Percentiles rank a stretch among this genome's conserved stretches.
Conservation (phyloP, 2,329 filamentous ascomycete species). For the Hymenoscyphus repandus region DNA sequence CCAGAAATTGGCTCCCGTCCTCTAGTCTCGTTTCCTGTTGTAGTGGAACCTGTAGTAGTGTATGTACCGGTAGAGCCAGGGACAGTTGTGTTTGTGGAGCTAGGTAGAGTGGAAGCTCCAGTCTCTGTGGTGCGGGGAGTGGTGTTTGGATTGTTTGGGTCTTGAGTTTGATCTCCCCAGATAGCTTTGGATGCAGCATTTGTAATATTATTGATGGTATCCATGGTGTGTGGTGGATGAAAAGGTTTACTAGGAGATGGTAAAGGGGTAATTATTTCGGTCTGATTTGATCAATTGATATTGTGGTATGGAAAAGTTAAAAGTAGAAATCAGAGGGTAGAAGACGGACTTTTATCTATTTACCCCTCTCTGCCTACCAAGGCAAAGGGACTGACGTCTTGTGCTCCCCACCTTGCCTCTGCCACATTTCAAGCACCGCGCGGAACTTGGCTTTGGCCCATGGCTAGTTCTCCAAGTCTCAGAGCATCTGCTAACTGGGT, state of each 20-base stretch:
- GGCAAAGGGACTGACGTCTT: no score
- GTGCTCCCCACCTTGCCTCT: no score
- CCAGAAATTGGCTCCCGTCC: slow-evolving; percentile 68
- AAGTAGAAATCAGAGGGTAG: no score
- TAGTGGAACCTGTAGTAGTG: neutral
- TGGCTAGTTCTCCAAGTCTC: no score
- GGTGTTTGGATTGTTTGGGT: slow-evolving; percentile 17
- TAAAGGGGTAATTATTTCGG: neutral
- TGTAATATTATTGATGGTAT: slow-evolving; percentile 55
- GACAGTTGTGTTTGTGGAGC: neutral
- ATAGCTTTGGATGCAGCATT: slow-evolving; percentile 38
- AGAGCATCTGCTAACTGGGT: no score
- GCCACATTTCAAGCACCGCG: no score
- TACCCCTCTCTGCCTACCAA: no score
- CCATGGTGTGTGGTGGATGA: slow-evolving; percentile 37
- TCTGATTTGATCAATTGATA: no score
- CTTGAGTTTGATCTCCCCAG: slow-evolving; percentile 33
- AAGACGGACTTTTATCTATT: no score
- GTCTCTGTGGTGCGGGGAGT: neutral
- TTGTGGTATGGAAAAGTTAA: no score
- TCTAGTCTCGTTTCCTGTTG: slow-evolving; percentile 13
- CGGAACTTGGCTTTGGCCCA: no score
- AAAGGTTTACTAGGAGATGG: neutral
- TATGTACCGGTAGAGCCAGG: neutral
- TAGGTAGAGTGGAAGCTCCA: neutral